A percentile compares a stretch with the other conserved stretches of the same genome.
phyloP scores from a whole-genome alignment of 2,329 filamentous ascomycete genomes.

The Arthrobotrys musiformis region DNA sequence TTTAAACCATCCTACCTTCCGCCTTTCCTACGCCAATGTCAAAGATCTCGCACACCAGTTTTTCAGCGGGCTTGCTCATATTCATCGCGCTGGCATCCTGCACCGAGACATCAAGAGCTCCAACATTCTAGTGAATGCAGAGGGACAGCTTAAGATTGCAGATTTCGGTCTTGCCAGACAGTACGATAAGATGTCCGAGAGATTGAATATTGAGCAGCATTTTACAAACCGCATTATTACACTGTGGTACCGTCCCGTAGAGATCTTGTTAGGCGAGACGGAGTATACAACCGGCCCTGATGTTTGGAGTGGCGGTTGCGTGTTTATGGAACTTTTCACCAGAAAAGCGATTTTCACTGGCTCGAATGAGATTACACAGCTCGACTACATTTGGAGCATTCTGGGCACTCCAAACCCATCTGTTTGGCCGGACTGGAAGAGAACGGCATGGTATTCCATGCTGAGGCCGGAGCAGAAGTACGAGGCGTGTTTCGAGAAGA shows the following conservation, averaged over 20 bases:
- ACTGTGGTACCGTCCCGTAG: slow-evolving; percentile 95
- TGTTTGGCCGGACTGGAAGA: slow-evolving; percentile 89
- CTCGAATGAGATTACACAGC: slow-evolving; percentile 92
- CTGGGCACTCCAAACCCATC: slow-evolving; percentile 85
- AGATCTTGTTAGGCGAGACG: slow-evolving; percentile 89
- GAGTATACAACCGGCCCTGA: slow-evolving; percentile 90
- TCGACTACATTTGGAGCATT: slow-evolving; percentile 95
- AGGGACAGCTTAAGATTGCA: slow-evolving; percentile 88
- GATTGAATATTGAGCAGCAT: slow-evolving; percentile 79
- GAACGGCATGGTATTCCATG: slow-evolving; percentile 97
- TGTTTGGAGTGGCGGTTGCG: slow-evolving; percentile 96
- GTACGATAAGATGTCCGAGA: slow-evolving; percentile 75
- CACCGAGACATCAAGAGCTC: slow-evolving; percentile 98
- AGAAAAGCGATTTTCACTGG: slow-evolving; percentile 93
- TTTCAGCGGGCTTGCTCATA: slow-evolving; percentile 91
- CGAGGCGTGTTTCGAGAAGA: slow-evolving; percentile 80
- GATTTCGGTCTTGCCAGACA: slow-evolving; percentile 97
- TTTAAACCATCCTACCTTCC: slow-evolving; percentile 92
- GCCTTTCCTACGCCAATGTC: slow-evolving; percentile 83
- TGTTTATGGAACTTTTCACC: slow-evolving; percentile 96
- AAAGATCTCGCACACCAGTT: slow-evolving; percentile 93
- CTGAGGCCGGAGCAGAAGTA: slow-evolving; percentile 80
- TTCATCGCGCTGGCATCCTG: slow-evolving; percentile 90
- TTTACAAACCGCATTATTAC: slow-evolving; percentile 99
- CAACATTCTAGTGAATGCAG: slow-evolving; percentile 92